Percentiles rank a stretch among this genome's conserved stretches.
Conservation (phyloP, 2,329 filamentous ascomycete genomes). For the Colletotrichum viniferum region DNA sequence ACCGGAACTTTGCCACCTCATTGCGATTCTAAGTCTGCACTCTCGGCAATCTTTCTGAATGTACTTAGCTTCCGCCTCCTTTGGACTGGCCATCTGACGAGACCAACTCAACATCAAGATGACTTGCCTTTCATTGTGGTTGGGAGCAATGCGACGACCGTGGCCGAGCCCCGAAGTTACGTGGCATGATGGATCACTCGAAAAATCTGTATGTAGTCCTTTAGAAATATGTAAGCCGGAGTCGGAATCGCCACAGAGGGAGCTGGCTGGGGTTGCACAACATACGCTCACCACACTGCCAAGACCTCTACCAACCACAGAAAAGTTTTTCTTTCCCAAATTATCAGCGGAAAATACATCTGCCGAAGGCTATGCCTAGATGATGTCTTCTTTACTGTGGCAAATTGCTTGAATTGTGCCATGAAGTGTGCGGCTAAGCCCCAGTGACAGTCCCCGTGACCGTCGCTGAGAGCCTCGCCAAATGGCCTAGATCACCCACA, state of each 20-base stretch:
- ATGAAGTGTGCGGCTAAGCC: neutral
- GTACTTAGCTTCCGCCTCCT: neutral
- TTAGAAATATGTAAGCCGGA: neutral
- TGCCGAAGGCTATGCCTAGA: too few relatives aligned
- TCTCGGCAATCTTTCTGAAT: neutral
- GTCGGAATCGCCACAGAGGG: neutral
- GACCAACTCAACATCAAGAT: neutral
- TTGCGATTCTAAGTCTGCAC: neutral
- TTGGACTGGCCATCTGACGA: neutral
- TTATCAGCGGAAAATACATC: too few relatives aligned
- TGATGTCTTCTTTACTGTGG: neutral
- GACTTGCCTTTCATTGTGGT: neutral
- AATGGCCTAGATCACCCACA: neutral
- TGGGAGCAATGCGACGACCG: neutral
- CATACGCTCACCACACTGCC: neutral
- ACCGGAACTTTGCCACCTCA: neutral
- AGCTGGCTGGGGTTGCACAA: neutral
- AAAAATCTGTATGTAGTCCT: rapidly evolving
- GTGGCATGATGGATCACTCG: neutral
- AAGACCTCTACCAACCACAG: neutral
- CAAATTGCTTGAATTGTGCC: too few relatives aligned
- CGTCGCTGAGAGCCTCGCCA: neutral
- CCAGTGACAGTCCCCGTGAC: neutral
- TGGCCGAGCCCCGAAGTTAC: neutral
- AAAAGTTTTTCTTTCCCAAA: rapidly evolving